Evolutionary conservation across 2,329 filamentous ascomycete genomes (phyloP), one percentile per base, ranked within the genome.

Genomic region (Diaporthe ampelina): DNA sequence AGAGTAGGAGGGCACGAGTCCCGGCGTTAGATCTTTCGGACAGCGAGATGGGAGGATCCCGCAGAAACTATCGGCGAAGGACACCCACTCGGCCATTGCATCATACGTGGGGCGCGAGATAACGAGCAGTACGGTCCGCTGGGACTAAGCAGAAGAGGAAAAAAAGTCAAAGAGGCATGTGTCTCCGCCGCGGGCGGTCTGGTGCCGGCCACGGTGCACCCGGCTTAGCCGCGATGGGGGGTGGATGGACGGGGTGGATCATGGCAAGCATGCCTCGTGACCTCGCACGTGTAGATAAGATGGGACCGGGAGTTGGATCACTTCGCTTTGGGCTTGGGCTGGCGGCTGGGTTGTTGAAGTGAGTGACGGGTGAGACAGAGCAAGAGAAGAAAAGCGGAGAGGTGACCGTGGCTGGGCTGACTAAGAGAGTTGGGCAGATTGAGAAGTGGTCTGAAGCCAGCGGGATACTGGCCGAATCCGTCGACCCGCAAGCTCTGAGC

Each of bases 81-180:
- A 26, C 70, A 72, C 37, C 57, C 26, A 72, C 43, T 52, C 45
- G 48, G 35, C 24, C 65, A 75, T 75, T 75, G 70, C 73, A 75
- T 75, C 73, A 73, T 72, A 71, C 48, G 73, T 72, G 73, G 73
- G 59, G 61, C 59, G 40, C 26, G 13, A 48, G 58, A 40, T 45
- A 57, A 61, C 37, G 48, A 26, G 48, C 40, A 9, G 8, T 45
- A 21, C 37, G 5, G 37, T n/a, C 21, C 15, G 45, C 48, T 52
- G 48, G 48, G 11, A 32, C 40, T 40, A 26, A 43, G 58, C 40
- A 48, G 40, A 24, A 9, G 29, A n/a, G 24, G 26, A 9, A 65
- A 67, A 67, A 37, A 67, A 40, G 63, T 37, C 63, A 67, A 24
- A 35, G 45, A 26, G 29, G n/a, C 11, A 43, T 61, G 35, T 11